phyloP scores from a whole-genome alignment of 371 early-diverging fungal species.

The Haplosporangium sp. region DNA sequence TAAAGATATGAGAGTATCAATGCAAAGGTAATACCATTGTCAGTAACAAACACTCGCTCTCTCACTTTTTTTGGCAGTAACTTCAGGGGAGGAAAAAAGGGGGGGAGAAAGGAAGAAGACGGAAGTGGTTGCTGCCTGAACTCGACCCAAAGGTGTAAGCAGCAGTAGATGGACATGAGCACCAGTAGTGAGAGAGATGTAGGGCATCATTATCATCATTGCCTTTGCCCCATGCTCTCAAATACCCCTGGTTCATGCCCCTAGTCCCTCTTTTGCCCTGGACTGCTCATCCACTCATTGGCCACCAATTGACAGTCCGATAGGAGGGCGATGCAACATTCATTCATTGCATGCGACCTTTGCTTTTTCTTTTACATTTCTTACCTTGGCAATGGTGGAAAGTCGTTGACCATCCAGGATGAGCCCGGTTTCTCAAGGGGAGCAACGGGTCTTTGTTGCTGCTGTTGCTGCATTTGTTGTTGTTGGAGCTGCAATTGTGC shows the following conservation, averaged over 20 bases:
- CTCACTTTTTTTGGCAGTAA: no score
- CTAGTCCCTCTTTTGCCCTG: no score
- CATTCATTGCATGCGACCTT: background rate
- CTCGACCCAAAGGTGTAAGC: no score
- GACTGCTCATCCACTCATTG: conserved; percentile 7
- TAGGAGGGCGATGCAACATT: background rate
- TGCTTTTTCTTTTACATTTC: background rate
- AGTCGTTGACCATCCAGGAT: conserved; percentile 28
- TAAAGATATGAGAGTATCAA: conserved; percentile 1
- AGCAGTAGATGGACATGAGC: no score
- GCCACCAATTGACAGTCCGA: conserved; percentile 1
- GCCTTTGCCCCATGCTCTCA: no score
- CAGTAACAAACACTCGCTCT: background rate
- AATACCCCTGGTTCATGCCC: no score
- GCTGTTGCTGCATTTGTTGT: conserved; percentile 18
- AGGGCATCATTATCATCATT: no score
- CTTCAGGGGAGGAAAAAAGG: no score
- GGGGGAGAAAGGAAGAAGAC: no score
- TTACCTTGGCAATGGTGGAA: conserved; percentile 43
- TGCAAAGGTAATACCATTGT: background rate
- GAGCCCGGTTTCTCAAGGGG: conserved; percentile 29
- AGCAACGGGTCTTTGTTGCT: conserved; percentile 15
- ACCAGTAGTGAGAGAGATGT: no score
- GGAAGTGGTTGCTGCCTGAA: no score
- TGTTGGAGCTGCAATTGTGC: conserved; percentile 21